Evolutionary conservation across 2,329 filamentous ascomycete genomes (phyloP).

Genomic region (Annulohypoxylon truncatum): DNA sequence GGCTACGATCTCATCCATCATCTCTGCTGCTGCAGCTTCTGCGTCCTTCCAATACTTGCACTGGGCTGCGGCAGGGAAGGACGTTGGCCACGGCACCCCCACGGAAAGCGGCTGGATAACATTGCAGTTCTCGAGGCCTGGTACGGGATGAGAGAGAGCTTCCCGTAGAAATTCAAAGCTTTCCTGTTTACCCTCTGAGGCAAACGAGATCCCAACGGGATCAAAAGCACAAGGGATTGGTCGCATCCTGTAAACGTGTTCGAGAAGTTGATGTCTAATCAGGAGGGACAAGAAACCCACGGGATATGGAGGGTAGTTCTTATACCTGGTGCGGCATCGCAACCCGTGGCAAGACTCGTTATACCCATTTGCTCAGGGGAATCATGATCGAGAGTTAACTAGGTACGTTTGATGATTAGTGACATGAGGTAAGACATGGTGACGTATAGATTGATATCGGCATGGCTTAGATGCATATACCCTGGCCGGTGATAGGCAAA

Average conservation of each 20-base stretch:
- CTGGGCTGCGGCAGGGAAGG: conserved; percentile 17
- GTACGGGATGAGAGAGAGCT: background rate
- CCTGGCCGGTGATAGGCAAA: background rate
- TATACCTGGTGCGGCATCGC: background rate
- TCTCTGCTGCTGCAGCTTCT: conserved; percentile 6
- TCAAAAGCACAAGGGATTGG: conserved; percentile 18
- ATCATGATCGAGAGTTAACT: background rate
- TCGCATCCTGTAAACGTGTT: conserved; percentile 5
- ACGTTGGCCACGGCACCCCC: conserved; percentile 21
- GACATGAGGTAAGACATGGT: background rate
- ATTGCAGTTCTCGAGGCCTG: conserved; percentile 24
- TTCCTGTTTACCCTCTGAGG: conserved; percentile 6
- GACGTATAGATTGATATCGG: background rate
- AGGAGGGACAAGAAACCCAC: background rate
- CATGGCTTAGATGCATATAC: conserved; percentile 6
- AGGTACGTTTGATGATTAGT: background rate
- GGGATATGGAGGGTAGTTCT: background rate
- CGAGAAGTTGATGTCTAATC: background rate
- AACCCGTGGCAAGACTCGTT: background rate
- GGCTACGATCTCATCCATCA: conserved; percentile 19
- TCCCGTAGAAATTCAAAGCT: conserved; percentile 21
- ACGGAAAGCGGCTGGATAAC: conserved; percentile 2
- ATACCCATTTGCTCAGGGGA: background rate
- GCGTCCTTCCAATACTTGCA: conserved; percentile 20
- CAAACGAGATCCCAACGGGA: conserved; percentile 17